Evolutionary conservation across 169 alveolate genomes (phyloP), one percentile per base, ranked within the genome.

Genomic region (Theileria luwenshuni): DNA sequence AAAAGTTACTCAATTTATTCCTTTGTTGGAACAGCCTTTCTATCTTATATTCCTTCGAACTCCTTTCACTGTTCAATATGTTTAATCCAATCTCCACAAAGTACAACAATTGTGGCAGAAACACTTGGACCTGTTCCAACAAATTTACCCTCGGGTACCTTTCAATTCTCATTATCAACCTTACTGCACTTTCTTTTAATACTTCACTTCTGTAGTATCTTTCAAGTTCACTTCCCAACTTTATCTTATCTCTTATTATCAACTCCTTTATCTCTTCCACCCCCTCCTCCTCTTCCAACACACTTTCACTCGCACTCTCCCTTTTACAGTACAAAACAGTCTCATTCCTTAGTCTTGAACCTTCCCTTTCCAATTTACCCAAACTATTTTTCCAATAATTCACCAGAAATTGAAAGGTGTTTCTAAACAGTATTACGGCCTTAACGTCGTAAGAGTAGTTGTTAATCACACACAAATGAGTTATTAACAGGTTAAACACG

Each of bases 381-480:
- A 5, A 38, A 5, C 45, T 7, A 7, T 10, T 38, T 38, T 38
- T 5, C 45, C 45, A 10, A 38, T 10, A 38, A 10, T 38, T 38
- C 45, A 38, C 45, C 10, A 56, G 15, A 43, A 56, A 56, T 17
- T 15, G 23, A 0, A 56, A 41, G 21, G 30, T 17, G 32, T 56
- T 56, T 10, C 7, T 56, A 41, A 56, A 56, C 65, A 56, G 65
- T 13, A 56, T 33, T 28, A 56, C 30, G 7, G 65, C 15, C 38
- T 56, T 56, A 56, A 56, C 38, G 38, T 56, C 30, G 8, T 56
- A 15, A 25, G 65, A 56, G 65, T 56, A 56, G 10, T 21, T 56
- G 65, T 56, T 56, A 21, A 56, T 56, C 6, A 43, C 30, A 56
- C 65, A 56, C 42, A 56, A 19, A 21, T 56, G 65, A 13, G 65